Conservation (phyloP, 2,329 filamentous ascomycete species). For the Clonostachys sp. region DNA sequence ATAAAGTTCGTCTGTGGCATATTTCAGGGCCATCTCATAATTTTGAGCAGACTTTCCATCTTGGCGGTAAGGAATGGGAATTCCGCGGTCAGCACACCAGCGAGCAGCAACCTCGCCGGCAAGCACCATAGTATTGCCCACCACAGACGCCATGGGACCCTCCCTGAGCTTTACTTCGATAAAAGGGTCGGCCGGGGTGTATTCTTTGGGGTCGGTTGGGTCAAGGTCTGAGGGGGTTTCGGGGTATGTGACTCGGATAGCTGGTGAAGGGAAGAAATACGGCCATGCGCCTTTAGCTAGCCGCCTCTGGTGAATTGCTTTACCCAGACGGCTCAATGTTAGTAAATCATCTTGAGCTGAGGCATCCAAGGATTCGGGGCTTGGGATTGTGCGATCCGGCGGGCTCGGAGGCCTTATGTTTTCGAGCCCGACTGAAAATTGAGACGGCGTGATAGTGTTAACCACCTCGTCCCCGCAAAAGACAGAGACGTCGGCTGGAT, state of each 20-base stretch:
- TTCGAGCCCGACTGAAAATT: not conserved
- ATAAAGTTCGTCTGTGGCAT: conserved; percentile 25
- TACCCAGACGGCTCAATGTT: conserved; percentile 41
- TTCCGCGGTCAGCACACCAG: conserved; percentile 53
- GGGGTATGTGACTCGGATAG: conserved; percentile 35
- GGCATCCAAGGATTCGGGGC: conserved; percentile 32
- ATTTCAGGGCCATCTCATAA: conserved; percentile 25
- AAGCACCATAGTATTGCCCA: conserved; percentile 49
- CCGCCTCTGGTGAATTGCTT: conserved; percentile 34
- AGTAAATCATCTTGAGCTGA: conserved; percentile 39
- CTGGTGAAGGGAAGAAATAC: conserved; percentile 35
- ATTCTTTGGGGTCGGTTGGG: conserved; percentile 3
- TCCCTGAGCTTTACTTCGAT: conserved; percentile 31
- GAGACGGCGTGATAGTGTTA: conserved; percentile 1
- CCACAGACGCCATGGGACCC: conserved; percentile 23
- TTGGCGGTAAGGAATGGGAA: conserved; percentile 56
- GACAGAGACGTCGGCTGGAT: conserved; percentile 41
- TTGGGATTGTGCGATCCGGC: conserved; percentile 36
- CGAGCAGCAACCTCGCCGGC: conserved; percentile 57
- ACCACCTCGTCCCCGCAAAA: conserved; percentile 30
- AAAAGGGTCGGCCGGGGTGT: conserved; percentile 41
- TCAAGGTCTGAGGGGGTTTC: conserved; percentile 13
- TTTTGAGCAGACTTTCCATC: conserved; percentile 36
- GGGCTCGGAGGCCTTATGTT: not conserved
- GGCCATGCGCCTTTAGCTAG: conserved; percentile 44